Base-by-base conservation (phyloP, 176 grass and related monocot genomes). In the Cocos nucifera region DNA sequence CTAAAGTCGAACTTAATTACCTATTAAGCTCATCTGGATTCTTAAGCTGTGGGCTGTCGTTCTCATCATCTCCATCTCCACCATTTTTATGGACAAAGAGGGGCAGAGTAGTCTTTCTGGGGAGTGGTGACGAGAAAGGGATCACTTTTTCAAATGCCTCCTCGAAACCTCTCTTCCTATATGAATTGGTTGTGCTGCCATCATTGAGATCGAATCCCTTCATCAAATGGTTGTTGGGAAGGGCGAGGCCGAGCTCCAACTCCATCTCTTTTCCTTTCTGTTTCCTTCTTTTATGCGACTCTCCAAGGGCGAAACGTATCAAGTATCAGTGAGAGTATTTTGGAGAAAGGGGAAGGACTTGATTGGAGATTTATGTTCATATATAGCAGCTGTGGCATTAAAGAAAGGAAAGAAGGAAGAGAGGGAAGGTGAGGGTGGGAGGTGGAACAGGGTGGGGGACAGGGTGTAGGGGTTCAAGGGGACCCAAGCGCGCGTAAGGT, bases 221-320 rank as follows among this genome's bases (percentile, higher is more conserved):
- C 21, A 27, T 22, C 30, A 68, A 39, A 17, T 19, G 20, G 35
- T 28, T 6, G 70, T 55, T 61, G 15, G 86, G 82, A 28, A 66
- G 65, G 6, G 77, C 86, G 5, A 94, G 80, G 3, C 77, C 89
- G 39, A 95, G 71, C 67, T 86, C 86, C 54, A 89, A 73, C 73
- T 95, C 82, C 91, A 96, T 86, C 57, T 17, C 50, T 21, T 21
- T 16, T 27, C 0, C 6, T 12, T 20, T 21, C 56, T 52, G 39
- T 12, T 44, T 25, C 48, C 35, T 44, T 44, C 35, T 44, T 44
- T 44, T 44, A 44, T 12, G 8, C 0, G 9, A 44, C 35, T 44
- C 9, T 14, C 35, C 35, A 14, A 44, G 9, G 35, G 9, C 14
- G 35, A 44, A 44, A 12, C 16, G 27, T 6, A 32, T 27, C 17